Evolutionary conservation across 2,329 filamentous ascomycete genomes (phyloP).

Genomic region (Sordariomycetes sp.): DNA sequence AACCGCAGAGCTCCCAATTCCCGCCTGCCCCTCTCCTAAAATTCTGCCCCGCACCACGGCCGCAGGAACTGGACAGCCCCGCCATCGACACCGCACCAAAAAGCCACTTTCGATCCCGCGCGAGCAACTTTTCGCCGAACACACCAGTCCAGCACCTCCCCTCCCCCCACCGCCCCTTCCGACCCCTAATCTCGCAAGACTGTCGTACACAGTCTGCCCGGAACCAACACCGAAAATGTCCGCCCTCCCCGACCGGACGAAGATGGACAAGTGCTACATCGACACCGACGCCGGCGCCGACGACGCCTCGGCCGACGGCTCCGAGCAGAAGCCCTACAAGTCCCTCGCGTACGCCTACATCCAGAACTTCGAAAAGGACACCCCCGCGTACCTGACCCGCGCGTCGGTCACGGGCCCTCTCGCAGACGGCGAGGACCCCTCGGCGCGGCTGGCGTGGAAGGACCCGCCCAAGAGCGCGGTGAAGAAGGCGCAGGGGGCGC

Average conservation of each 20-base stretch:
- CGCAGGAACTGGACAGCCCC: conserved; percentile 2
- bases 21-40: not conserved
- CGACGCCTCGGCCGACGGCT: conserved; percentile 51
- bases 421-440: conserved; percentile 48
- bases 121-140: not conserved
- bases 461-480: conserved; percentile 69
- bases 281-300: conserved; percentile 71
- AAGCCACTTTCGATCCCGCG: not conserved
- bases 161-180: not conserved
- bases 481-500: conserved; percentile 70
- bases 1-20: not conserved
- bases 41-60: not conserved
- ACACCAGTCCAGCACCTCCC: not conserved
- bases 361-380: conserved; percentile 45
- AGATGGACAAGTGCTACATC: conserved; percentile 48
- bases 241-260: conserved; percentile 34
- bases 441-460: conserved; percentile 60
- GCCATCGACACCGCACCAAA: conserved; percentile 7
- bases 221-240: conserved; percentile 17
- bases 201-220: not conserved
- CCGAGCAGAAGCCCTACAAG: conserved; percentile 68
- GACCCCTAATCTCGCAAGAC: not conserved
- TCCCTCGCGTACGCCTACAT: conserved; percentile 66
- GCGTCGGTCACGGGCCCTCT: conserved; percentile 47
- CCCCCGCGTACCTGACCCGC: conserved; percentile 53